phyloP scores from a whole-genome alignment of 73 alveolate species.

The Tetrahymena malaccensis region DNA sequence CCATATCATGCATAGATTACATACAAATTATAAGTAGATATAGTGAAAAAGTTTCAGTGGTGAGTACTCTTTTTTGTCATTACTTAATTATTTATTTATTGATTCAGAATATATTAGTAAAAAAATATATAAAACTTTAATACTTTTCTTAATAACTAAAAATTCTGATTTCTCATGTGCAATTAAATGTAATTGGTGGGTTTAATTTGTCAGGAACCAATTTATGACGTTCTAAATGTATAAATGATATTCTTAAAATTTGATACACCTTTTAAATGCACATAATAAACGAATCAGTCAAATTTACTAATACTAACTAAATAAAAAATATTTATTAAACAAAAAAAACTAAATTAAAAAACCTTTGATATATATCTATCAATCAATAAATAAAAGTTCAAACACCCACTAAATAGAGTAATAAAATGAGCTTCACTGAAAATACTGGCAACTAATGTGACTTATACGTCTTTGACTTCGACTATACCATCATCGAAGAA shows the following conservation, averaged over 20 bases:
- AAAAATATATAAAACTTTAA: neutral
- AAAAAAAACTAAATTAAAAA: neutral
- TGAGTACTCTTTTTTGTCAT: neutral
- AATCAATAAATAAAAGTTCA: neutral
- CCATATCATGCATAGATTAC: neutral
- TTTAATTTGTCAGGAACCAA: neutral
- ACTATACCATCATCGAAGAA: constrained; percentile 20
- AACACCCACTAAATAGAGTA: neutral
- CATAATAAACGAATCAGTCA: neutral
- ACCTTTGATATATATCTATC: neutral
- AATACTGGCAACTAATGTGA: neutral
- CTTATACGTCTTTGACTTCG: constrained; percentile 26
- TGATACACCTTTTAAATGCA: neutral
- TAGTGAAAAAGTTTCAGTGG: neutral
- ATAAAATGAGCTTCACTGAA: neutral
- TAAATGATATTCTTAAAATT: neutral
- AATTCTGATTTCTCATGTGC: neutral
- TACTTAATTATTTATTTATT: neutral
- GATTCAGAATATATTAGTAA: neutral
- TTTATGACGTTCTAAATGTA: neutral
- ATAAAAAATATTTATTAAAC: neutral
- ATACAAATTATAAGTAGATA: neutral
- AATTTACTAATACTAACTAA: neutral
- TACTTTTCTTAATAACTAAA: neutral
- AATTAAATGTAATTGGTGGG: neutral